Evolutionary conservation across 2,329 filamentous ascomycete genomes (phyloP).

Genomic region (Erysiphe pulchra): DNA sequence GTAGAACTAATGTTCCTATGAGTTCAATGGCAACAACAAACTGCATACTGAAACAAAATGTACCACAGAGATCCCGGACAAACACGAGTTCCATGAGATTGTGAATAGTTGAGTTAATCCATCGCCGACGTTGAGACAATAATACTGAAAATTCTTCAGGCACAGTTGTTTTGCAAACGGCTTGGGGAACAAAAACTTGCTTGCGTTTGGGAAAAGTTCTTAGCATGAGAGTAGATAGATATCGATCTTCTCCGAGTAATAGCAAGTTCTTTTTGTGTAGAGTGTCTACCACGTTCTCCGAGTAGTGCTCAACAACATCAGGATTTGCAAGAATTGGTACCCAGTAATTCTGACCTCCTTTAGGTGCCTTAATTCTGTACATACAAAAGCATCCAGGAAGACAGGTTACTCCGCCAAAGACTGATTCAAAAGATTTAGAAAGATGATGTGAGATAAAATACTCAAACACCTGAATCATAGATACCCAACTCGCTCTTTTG

Average conservation of each 20-base stretch:
- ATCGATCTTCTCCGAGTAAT: slow-evolving; percentile 78
- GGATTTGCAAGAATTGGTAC: slow-evolving; percentile 95
- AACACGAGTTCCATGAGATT: slow-evolving; percentile 95
- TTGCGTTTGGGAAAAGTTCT: slow-evolving; percentile 98
- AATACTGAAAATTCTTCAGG: slow-evolving; percentile 81
- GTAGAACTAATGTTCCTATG: slow-evolving; percentile 78
- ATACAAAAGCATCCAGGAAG: slow-evolving; percentile 98
- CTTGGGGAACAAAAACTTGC: slow-evolving; percentile 94
- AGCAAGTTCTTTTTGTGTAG: slow-evolving; percentile 93
- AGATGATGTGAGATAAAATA: slow-evolving; percentile 98
- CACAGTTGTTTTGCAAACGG: slow-evolving; percentile 95
- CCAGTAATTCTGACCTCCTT: slow-evolving; percentile 98
- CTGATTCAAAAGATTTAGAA: slow-evolving; percentile 89
- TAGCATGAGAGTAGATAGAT: slow-evolving; percentile 89
- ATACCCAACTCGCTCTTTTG: slow-evolving; percentile 83
- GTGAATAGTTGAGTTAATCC: slow-evolving; percentile 98
- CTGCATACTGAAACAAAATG: slow-evolving; percentile 99
- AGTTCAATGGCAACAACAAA: slow-evolving; percentile 93
- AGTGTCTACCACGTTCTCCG: slow-evolving; percentile 95
- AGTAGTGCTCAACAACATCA: slow-evolving; percentile 96
- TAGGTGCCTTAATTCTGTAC: slow-evolving; percentile 98
- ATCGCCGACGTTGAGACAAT: slow-evolving; percentile 79
- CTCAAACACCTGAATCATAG: slow-evolving; percentile 97
- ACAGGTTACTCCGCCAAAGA: slow-evolving; percentile 97
- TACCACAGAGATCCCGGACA: slow-evolving; percentile 86